Evolutionary conservation across 2,329 filamentous ascomycete species (phyloP).

Genomic region (Phaeosphaeriaceae sp.): DNA sequence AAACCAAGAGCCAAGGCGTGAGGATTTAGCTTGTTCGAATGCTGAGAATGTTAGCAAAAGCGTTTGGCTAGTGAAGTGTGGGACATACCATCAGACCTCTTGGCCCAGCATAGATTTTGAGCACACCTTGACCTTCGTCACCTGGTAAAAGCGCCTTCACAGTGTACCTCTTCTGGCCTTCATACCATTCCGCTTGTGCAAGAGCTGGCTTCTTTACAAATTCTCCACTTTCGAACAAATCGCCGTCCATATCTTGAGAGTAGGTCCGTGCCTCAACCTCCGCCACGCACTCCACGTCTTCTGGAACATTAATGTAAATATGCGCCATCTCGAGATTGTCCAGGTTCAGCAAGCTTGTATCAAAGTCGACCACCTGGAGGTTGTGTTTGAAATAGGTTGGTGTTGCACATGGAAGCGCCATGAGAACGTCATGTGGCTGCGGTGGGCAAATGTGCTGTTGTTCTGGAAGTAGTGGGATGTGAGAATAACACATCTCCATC

Average conservation of each 20-base stretch:
- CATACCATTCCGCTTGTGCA: slow-evolving; percentile 89
- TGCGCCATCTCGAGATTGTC: slow-evolving; percentile 95
- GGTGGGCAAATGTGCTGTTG: slow-evolving; percentile 95
- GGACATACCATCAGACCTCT: slow-evolving; percentile 78
- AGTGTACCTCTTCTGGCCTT: slow-evolving; percentile 86
- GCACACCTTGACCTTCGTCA: slow-evolving; percentile 84
- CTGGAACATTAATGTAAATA: slow-evolving; percentile 82
- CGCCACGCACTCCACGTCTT: slow-evolving; percentile 88
- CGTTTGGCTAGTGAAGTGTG: background rate
- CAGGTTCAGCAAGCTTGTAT: slow-evolving; percentile 83
- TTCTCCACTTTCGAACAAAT: slow-evolving; percentile 92
- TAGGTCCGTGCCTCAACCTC: slow-evolving; percentile 88
- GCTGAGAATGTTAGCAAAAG: slow-evolving; percentile 50
- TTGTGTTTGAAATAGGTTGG: slow-evolving; percentile 86
- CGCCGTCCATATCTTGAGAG: slow-evolving; percentile 83
- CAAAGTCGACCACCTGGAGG: slow-evolving; percentile 84
- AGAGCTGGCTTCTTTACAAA: slow-evolving; percentile 83
- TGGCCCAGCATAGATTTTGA: slow-evolving; percentile 94
- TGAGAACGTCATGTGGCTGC: slow-evolving; percentile 81
- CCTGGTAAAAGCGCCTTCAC: slow-evolving; percentile 90
- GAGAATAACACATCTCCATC: slow-evolving; percentile 91
- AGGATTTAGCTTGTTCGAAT: slow-evolving; percentile 94
- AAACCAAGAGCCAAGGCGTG: slow-evolving; percentile 88
- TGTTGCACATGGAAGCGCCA: slow-evolving; percentile 84
- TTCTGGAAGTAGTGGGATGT: slow-evolving; percentile 83